Conservation (phyloP, 2,329 filamentous ascomycete genomes). For the Trichoderma atroviride region DNA sequence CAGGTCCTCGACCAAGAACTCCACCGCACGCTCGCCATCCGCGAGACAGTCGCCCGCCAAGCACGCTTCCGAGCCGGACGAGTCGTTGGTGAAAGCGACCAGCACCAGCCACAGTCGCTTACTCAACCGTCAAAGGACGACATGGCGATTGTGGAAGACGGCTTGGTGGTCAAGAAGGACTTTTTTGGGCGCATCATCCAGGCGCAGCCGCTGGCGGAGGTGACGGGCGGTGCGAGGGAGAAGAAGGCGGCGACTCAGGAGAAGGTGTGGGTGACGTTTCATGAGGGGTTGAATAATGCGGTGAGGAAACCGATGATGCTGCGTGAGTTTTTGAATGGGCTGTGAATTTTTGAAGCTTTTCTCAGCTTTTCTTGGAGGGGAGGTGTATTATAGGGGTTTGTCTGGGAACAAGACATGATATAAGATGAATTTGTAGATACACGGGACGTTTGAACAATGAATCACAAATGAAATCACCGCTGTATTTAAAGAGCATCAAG, state of each 20-base stretch:
- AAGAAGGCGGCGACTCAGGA: constrained; percentile 50
- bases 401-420: not conserved
- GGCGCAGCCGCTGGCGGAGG: constrained; percentile 43
- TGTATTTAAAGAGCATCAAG: not conserved
- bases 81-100: constrained; percentile 32
- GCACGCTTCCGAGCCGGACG: constrained; percentile 62
- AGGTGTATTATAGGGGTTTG: not conserved
- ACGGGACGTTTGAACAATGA: not conserved
- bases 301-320: constrained; percentile 85
- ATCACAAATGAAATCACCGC: not conserved
- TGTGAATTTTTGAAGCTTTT: constrained; percentile 47
- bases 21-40: constrained; percentile 68
- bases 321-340: constrained; percentile 71
- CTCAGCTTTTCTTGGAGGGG: not conserved
- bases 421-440: not conserved
- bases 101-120: not conserved
- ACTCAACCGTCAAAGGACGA: constrained; percentile 31
- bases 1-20: constrained; percentile 94
- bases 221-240: constrained; percentile 44
- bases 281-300: constrained; percentile 91
- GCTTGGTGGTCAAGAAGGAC: constrained; percentile 64
- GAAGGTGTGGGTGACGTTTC: constrained; percentile 82
- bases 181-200: constrained; percentile 81
- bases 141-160: constrained; percentile 38
- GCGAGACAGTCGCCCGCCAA: constrained; percentile 67